Evolutionary conservation across 805 yeast species (phyloP).

Genomic region (Teunomyces funiuensis): DNA sequence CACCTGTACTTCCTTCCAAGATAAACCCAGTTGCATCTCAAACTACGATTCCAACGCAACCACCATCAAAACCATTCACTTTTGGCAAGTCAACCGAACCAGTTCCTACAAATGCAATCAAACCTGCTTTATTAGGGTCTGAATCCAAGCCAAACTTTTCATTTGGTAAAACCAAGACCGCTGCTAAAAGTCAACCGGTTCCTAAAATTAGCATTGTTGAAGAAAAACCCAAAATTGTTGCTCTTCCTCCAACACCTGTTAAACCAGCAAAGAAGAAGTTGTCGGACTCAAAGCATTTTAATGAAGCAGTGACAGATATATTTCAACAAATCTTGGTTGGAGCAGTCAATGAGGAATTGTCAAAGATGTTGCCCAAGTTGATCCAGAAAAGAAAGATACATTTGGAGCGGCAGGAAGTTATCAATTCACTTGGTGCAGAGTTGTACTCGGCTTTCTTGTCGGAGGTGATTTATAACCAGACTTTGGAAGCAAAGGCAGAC

Average conservation of each 20-base stretch:
- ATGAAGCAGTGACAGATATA: slow-evolving; percentile 25
- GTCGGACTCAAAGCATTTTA: slow-evolving; percentile 24
- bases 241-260: not conserved
- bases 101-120: too few relatives aligned
- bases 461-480: slow-evolving; percentile 49
- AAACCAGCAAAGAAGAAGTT: slow-evolving; percentile 17
- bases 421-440: slow-evolving; percentile 47
- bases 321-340: slow-evolving; percentile 20
- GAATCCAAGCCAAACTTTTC: slow-evolving; percentile 1
- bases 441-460: slow-evolving; percentile 60
- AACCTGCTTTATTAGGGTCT: too few relatives aligned
- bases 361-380: slow-evolving; percentile 23
- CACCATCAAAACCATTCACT: slow-evolving; percentile 1
- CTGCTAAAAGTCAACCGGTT: not conserved
- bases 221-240: not conserved
- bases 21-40: not conserved
- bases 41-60: not conserved
- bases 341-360: slow-evolving; percentile 26
- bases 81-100: not conserved
- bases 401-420: slow-evolving; percentile 21
- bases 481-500: slow-evolving; percentile 49
- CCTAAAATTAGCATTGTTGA: not conserved
- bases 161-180: not conserved
- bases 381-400: slow-evolving; percentile 20
- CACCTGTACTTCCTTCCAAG: not conserved